Conservation (phyloP, 352 stramenopile species). For the Phytophthora megakarya region DNA sequence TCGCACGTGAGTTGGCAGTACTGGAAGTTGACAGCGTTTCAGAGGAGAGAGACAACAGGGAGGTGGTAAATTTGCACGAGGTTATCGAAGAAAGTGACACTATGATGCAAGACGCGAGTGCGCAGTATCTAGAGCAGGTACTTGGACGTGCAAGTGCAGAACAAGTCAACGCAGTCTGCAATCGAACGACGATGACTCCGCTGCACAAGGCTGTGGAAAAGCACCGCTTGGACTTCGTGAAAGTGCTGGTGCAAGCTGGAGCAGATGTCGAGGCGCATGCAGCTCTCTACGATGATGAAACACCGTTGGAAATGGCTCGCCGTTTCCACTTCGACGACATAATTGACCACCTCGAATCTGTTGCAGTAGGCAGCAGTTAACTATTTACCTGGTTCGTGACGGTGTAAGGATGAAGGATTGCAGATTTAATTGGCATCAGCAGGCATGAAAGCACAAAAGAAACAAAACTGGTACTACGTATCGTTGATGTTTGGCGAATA, state of each 20-base stretch:
- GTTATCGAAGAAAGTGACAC: conserved; percentile 45
- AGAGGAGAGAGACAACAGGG: conserved; percentile 2
- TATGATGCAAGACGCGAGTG: conserved; percentile 9
- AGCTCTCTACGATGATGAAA: conserved; percentile 66
- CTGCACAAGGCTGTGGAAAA: conserved; percentile 73
- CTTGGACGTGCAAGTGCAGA: conserved; percentile 21
- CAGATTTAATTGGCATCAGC: background rate
- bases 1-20: conserved; percentile 44
- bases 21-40: conserved; percentile 29
- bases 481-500: no score
- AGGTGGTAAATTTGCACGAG: conserved; percentile 42
- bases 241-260: conserved; percentile 45
- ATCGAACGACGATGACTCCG: conserved; percentile 65
- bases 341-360: conserved; percentile 30
- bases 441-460: no score
- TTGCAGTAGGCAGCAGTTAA: conserved; percentile 17
- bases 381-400: background rate
- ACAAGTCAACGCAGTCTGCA: conserved; percentile 48
- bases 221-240: conserved; percentile 54
- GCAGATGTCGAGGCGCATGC: conserved; percentile 46
- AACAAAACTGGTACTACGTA: no score
- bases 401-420: background rate
- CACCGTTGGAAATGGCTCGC: conserved; percentile 59
- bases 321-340: conserved; percentile 62
- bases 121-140: conserved; percentile 16